Percentiles rank a stretch among this genome's conserved stretches.
Evolutionary conservation across 192 early-diverging fungal species (phyloP).

Genomic region (Piromyces sp.): DNA sequence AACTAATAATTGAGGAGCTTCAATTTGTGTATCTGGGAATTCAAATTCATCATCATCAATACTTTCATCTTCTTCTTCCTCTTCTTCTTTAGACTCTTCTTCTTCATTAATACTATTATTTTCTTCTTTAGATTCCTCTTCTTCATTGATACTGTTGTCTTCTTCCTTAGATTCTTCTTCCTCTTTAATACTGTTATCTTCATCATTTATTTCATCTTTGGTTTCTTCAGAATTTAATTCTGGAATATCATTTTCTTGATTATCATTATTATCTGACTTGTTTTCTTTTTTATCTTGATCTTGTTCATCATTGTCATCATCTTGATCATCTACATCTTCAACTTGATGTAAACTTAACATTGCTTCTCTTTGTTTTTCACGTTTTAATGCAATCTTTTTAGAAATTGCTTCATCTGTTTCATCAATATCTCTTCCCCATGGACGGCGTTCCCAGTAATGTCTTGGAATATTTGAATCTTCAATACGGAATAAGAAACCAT

Average conservation of each 20-base stretch:
- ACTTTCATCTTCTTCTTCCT: conserved; percentile 34
- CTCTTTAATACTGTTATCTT: not conserved
- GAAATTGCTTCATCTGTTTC: conserved; percentile 6
- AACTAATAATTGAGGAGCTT: conserved; percentile 7
- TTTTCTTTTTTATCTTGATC: conserved; percentile 1
- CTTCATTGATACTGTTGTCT: conserved; percentile 5
- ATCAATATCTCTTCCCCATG: conserved; percentile 14
- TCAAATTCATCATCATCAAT: conserved; percentile 13
- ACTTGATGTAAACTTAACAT: not conserved
- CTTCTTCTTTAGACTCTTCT: conserved; percentile 9
- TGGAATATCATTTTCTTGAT: not conserved
- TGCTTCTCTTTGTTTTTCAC: conserved; percentile 10
- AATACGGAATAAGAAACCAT: conserved; percentile 78
- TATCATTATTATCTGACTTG: conserved; percentile 4
- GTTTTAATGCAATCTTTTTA: conserved; percentile 1
- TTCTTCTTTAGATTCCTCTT: not conserved
- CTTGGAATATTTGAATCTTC: conserved; percentile 63
- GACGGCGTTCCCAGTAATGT: conserved; percentile 54
- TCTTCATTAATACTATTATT: conserved; percentile 8
- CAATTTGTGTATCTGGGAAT: conserved; percentile 10
- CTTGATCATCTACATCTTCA: not conserved
- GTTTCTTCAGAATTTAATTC: conserved; percentile 1
- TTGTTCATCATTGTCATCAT: conserved; percentile 2
- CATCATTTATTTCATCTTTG: not conserved
- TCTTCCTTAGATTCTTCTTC: not conserved